Percentiles rank a stretch among this genome's conserved stretches.
These are phyloP conservation scores for Domatiomyces globalis DNA, from an alignment of 2,329 filamentous ascomycete species.

Conservation along the genomic window DNA sequence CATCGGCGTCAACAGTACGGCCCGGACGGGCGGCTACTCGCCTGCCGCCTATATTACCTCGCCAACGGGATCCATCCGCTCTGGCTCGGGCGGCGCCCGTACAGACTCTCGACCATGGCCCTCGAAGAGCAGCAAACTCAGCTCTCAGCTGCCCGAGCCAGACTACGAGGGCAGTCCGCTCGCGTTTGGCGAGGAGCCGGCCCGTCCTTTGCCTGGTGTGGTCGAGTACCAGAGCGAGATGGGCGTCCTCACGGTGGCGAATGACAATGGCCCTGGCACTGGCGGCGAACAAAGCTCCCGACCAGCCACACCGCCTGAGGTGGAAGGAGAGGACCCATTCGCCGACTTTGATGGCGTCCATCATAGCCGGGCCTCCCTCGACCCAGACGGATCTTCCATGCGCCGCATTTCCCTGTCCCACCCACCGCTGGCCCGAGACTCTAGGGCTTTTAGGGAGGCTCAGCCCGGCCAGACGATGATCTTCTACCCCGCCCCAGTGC, in stretches of 20 bases:
- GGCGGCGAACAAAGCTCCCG: not conserved
- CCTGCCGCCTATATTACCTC: conserved; percentile 26
- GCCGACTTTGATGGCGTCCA: conserved; percentile 39
- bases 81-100: conserved; percentile 20
- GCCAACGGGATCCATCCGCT: conserved; percentile 29
- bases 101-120: conserved; percentile 25
- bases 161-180: conserved; percentile 23
- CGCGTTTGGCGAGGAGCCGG: conserved; percentile 13
- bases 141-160: conserved; percentile 27
- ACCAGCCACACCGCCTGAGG: not conserved
- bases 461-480: conserved; percentile 65
- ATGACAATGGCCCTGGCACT: not conserved
- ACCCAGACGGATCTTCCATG: conserved; percentile 14
- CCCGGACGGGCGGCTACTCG: conserved; percentile 29
- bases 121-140: conserved; percentile 26
- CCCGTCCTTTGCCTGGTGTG: conserved; percentile 11
- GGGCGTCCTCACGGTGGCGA: not conserved
- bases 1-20: conserved; percentile 22
- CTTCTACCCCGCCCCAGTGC: conserved; percentile 89
- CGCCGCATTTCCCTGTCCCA: conserved; percentile 26
- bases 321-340: conserved; percentile 24
- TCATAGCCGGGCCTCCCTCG: conserved; percentile 12
- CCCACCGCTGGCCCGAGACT: conserved; percentile 27
- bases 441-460: conserved; percentile 27
- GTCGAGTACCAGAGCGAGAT: not conserved